A percentile compares a stretch with the other conserved stretches of the same genome.
Evolutionary conservation across 345 rosid genomes (phyloP).

Genomic region (Pugionium cornutum): DNA sequence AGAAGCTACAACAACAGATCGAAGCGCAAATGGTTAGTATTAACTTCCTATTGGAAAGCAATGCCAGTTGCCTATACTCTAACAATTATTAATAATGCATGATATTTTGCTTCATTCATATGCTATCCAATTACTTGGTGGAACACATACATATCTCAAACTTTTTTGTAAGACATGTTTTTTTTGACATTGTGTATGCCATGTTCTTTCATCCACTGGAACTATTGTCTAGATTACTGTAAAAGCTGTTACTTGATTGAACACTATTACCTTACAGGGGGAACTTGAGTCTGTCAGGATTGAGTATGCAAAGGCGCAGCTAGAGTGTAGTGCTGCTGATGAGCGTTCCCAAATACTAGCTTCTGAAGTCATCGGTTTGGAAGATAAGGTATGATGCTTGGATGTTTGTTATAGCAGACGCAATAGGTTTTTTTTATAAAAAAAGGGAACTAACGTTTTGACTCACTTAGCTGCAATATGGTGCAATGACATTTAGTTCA

Average conservation of each 20-base stretch:
- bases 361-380: constrained; percentile 95
- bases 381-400: constrained; percentile 77
- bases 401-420: constrained; percentile 5
- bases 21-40: constrained; percentile 71
- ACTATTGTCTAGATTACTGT: constrained; percentile 9
- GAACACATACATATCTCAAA: too few species aligned
- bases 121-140: constrained; percentile 9
- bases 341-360: constrained; percentile 91
- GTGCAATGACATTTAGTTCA: constrained; percentile 13
- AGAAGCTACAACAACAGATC: constrained; percentile 75
- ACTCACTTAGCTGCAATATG: constrained; percentile 19
- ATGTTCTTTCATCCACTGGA: constrained; percentile 16
- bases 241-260: constrained; percentile 18
- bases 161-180: too few species aligned
- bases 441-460: neutral
- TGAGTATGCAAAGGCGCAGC: constrained; percentile 72
- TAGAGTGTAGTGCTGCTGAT: constrained; percentile 91
- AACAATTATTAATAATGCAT: constrained; percentile 15
- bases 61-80: constrained; percentile 20
- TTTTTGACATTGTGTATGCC: neutral
- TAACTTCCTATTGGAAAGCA: constrained; percentile 2
- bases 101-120: constrained; percentile 15
- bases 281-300: constrained; percentile 78
- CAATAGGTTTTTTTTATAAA: neutral
- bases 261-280: constrained; percentile 50